These are phyloP conservation scores for Scutellaria barbata DNA, from an alignment of 257 asterid species.

Conservation along the genomic window DNA sequence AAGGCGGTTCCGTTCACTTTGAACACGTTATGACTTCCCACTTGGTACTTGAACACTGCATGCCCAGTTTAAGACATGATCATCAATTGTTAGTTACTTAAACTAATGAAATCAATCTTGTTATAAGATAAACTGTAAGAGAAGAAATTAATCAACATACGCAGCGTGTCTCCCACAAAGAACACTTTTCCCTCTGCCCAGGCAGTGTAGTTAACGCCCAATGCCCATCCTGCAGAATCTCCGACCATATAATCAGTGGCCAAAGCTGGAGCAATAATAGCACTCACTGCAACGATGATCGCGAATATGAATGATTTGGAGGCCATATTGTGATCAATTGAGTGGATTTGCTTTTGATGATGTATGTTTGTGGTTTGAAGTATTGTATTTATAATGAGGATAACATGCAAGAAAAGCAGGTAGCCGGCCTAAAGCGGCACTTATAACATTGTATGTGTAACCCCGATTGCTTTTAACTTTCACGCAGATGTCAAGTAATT, in stretches of 20 bases:
- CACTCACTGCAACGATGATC: slow-evolving; percentile 30
- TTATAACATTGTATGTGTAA: not conserved
- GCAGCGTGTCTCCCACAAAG: slow-evolving; percentile 48
- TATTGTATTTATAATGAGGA: not conserved
- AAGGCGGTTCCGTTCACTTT: slow-evolving; percentile 45
- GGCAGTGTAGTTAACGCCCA: slow-evolving; percentile 38
- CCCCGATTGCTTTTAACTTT: not conserved
- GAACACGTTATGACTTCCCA: slow-evolving; percentile 42
- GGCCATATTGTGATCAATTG: slow-evolving; percentile 25
- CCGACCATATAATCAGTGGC: slow-evolving; percentile 50
- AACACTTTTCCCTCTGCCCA: slow-evolving; percentile 53
- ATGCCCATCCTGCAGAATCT: slow-evolving; percentile 49
- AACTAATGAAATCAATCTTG: no score
- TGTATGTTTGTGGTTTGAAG: not conserved
- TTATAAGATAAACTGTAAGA: no score
- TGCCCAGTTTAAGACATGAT: not conserved
- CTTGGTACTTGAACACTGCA: slow-evolving; percentile 41
- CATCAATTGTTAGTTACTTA: no score
- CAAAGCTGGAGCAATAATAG: slow-evolving; percentile 33
- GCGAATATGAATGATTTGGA: slow-evolving; percentile 33
- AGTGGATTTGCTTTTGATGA: not conserved
- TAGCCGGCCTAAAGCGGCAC: slow-evolving; percentile 30
- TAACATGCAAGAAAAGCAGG: not conserved
- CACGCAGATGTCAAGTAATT: not conserved
- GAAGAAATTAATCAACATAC: slow-evolving; percentile 30